Conservation (phyloP, 1,284 basidiomycete genomes). For the Ustilago curta region DNA sequence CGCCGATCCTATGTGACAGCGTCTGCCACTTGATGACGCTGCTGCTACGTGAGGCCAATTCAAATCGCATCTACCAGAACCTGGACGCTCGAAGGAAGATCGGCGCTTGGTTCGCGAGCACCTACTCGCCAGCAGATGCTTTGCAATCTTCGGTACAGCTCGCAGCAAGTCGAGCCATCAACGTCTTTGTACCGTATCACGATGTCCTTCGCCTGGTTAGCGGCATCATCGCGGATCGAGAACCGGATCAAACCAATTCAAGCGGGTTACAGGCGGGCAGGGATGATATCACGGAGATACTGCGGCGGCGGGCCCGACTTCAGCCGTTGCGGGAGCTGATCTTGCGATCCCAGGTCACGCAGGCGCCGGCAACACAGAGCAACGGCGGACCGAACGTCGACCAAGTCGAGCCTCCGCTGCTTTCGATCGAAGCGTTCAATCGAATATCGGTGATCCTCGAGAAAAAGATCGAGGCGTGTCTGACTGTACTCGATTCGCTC, state of each 20-base stretch:
- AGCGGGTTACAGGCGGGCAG: background rate
- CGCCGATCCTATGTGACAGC: conserved; percentile 32
- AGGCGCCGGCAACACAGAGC: background rate
- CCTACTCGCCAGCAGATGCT: conserved; percentile 20
- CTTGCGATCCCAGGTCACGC: background rate
- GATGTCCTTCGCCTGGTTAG: conserved; percentile 20
- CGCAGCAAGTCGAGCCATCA: background rate
- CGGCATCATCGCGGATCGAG: conserved; percentile 18
- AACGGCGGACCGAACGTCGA: background rate
- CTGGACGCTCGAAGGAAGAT: conserved; percentile 36
- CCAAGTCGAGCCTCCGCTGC: conserved; percentile 4
- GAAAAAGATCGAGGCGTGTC: conserved; percentile 23
- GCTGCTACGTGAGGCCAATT: conserved; percentile 20
- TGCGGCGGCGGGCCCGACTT: conserved; percentile 11
- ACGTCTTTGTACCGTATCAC: conserved; percentile 12
- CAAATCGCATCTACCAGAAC: conserved; percentile 17
- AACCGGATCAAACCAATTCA: background rate
- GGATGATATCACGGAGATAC: conserved; percentile 14
- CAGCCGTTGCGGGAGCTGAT: conserved; percentile 21
- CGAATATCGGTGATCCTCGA: conserved; percentile 26
- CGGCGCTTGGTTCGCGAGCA: conserved; percentile 31
- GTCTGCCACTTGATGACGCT: conserved; percentile 39
- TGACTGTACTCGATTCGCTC: conserved; percentile 5
- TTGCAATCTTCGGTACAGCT: conserved; percentile 1
- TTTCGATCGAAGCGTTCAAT: conserved; percentile 16